Evolutionary conservation across 1,284 basidiomycete species (phyloP).

Genomic region (Puccinia novopanici): DNA sequence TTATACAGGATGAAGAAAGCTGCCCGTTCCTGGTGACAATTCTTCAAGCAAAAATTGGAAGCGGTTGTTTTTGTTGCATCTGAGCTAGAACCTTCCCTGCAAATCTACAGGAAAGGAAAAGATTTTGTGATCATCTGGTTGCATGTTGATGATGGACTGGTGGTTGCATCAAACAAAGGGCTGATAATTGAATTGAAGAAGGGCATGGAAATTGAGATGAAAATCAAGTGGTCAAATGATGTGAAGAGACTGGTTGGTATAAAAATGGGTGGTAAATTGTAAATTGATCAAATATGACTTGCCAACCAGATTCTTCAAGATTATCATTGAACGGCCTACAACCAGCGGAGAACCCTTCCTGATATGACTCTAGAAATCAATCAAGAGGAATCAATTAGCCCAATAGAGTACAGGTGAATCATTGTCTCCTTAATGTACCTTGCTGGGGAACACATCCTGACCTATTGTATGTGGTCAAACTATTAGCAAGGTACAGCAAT

Average conservation of each 20-base stretch:
- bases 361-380: not conserved
- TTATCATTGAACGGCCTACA: not conserved
- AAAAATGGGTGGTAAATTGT: not conserved
- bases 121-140: constrained; percentile 27
- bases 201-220: not conserved
- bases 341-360: not conserved
- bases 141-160: constrained; percentile 36
- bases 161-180: not conserved
- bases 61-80: not conserved
- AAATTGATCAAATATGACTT: not conserved
- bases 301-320: not conserved
- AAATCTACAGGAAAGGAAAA: not conserved
- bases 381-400: not conserved
- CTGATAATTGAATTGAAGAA: not conserved
- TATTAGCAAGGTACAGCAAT: constrained; percentile 6
- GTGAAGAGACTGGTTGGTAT: not conserved
- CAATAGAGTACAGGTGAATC: not conserved
- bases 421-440: constrained; percentile 28
- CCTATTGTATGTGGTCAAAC: not conserved
- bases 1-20: constrained; percentile 33
- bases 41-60: not conserved
- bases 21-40: constrained; percentile 39
- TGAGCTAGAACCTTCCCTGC: constrained; percentile 1
- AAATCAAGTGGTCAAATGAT: not conserved
- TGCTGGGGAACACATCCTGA: not conserved